Evolutionary conservation across 1,284 basidiomycete species (phyloP), one percentile per base, ranked within the genome.

Genomic region (Leccinum insigne): DNA sequence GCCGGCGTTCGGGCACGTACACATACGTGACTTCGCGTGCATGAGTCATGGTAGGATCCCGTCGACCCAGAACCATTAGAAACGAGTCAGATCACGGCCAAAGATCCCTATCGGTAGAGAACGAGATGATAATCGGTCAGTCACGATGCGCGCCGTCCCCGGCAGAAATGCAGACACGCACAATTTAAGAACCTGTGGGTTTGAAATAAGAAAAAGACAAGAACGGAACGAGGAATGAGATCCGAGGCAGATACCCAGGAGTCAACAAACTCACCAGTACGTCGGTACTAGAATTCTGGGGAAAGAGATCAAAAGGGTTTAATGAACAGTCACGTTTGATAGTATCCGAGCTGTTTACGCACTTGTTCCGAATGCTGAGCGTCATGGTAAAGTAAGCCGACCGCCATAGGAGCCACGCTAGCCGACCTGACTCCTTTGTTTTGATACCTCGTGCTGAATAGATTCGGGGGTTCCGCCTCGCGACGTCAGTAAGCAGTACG

Each of bases 391-490:
- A 90, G 77, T 94, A 93, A 2, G 92, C 92, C 26, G 87, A 89
- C 65, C 91, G 81, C 92, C 92, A 93, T 49, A 92, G 78, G 29
- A 93, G 78, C 89, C 90, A 94, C n/a, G 92, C 91, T 47, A 90
- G 66, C 68, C 86, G 80, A 26, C 92, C 92, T 42, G 88, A 83
- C 72, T 90, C 86, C 72, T 87, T 89, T 52, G 82, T 80, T 75
- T 90, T 83, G 63, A 86, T 84, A 7, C 85, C 85, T 5, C 23
- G 23, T 23, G 23, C 23, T 23, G 23, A 23, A 23, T 26, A 26
- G 5, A 6, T 26, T 26, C 26, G 26, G 26, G 26, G 26, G 26
- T 26, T 26, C 26, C 26, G 26, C 26, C 26, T 26, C 26, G 26
- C 26, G 26, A 26, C 26, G 26, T 26, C 26, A 26, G 26, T 26